These are phyloP conservation scores for Globisporangium spinosum DNA, from an alignment of 352 stramenopile genomes.

Conservation along the genomic window DNA sequence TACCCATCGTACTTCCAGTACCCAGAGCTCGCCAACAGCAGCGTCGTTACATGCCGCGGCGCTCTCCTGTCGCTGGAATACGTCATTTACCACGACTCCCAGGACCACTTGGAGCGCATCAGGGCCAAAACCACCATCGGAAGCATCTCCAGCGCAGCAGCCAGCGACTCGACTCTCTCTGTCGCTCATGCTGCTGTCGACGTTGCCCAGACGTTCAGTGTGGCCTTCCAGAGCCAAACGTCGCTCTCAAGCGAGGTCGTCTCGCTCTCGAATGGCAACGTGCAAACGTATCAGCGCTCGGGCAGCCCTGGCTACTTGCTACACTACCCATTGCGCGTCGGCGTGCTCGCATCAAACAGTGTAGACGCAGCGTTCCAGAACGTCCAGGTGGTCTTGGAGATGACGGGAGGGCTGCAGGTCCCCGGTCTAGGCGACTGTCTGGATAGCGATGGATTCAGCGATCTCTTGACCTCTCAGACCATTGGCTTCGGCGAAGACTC, in stretches of 20 bases:
- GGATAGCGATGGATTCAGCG: background rate
- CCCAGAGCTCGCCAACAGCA: conserved; percentile 13
- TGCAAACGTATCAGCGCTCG: conserved; percentile 31
- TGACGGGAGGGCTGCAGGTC: conserved; percentile 28
- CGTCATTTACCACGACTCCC: conserved; percentile 29
- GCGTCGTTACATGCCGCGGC: conserved; percentile 19
- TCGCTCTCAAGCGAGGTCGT: conserved; percentile 15
- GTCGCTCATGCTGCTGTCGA: background rate
- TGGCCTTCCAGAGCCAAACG: conserved; percentile 27
- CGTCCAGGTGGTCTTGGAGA: conserved; percentile 25
- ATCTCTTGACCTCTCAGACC: background rate
- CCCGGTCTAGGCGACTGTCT: conserved; percentile 29
- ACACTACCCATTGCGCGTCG: conserved; percentile 35
- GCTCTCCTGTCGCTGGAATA: conserved; percentile 26
- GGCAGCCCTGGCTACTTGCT: conserved; percentile 38
- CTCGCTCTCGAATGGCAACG: conserved; percentile 33
- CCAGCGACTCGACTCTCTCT: background rate
- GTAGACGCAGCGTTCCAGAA: background rate
- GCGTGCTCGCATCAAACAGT: conserved; percentile 18
- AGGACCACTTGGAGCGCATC: conserved; percentile 24
- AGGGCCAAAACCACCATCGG: conserved; percentile 24
- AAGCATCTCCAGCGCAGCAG: conserved; percentile 9
- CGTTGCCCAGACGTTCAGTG: conserved; percentile 30
- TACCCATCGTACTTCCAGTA: conserved; percentile 27
- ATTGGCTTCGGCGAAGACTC: conserved; percentile 40